Evolutionary conservation across 2,329 filamentous ascomycete genomes (phyloP).

Genomic region (Fusarium pilosicola): DNA sequence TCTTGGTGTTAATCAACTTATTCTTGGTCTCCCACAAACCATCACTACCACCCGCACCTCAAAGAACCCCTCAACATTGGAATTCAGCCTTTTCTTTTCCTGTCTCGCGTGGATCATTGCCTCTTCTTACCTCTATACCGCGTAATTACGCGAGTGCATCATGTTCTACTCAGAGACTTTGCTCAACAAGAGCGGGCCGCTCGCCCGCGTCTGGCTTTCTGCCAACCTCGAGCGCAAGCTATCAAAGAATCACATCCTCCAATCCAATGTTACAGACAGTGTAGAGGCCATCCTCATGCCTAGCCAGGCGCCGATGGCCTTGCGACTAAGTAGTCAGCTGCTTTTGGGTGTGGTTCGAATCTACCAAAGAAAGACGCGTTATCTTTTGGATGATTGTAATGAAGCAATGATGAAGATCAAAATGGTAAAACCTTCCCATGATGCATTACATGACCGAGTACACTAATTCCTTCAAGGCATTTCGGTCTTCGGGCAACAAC

Average conservation of each 20-base stretch:
- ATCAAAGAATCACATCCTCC: conserved; percentile 93
- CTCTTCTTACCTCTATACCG: conserved; percentile 43
- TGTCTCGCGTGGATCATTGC: conserved; percentile 6
- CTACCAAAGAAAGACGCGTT: conserved; percentile 96
- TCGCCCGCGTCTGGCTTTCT: conserved; percentile 97
- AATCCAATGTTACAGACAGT: conserved; percentile 93
- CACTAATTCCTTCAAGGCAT: conserved; percentile 75
- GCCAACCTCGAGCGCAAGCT: conserved; percentile 99
- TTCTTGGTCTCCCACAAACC: conserved; percentile 32
- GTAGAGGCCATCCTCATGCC: conserved; percentile 95
- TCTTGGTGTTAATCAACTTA: conserved; percentile 47
- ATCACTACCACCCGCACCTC: conserved; percentile 18
- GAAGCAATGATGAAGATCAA: conserved; percentile 98
- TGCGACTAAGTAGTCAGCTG: conserved; percentile 93
- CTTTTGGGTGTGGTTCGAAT: conserved; percentile 96
- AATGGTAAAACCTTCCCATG: conserved; percentile 71
- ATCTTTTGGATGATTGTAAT: conserved; percentile 96
- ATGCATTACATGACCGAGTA: neutral
- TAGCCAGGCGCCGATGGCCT: conserved; percentile 91
- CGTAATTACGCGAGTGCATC: conserved; percentile 50
- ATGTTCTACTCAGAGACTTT: conserved; percentile 99
- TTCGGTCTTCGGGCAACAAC: conserved; percentile 92
- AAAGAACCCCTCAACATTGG: conserved; percentile 19
- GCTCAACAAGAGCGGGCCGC: conserved; percentile 93
- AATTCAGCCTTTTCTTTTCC: neutral